Evolutionary conservation across 192 early-diverging fungal genomes (phyloP).

Genomic region (Backusella luteola): DNA sequence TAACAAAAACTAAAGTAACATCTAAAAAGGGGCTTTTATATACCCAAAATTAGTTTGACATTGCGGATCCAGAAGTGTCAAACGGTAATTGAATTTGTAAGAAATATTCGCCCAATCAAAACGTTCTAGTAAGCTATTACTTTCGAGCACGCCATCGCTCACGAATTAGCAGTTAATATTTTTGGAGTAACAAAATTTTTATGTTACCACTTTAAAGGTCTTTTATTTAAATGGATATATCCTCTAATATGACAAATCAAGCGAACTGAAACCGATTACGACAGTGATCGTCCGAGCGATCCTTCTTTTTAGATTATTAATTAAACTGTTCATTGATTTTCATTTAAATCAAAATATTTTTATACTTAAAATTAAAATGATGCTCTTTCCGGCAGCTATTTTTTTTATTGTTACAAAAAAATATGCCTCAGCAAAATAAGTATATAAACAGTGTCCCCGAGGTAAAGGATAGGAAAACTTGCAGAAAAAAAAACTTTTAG

Average conservation of each 20-base stretch:
- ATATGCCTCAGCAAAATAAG: background rate
- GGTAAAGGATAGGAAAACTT: background rate
- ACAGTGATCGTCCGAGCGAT: background rate
- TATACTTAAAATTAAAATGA: background rate
- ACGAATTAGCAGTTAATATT: background rate
- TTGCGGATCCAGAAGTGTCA: conserved; percentile 6
- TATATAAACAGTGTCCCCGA: background rate
- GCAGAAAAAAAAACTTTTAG: background rate
- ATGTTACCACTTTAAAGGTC: no score
- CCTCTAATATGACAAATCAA: background rate
- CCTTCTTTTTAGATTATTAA: background rate
- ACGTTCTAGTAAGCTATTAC: background rate
- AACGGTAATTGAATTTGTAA: background rate
- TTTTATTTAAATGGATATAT: no score
- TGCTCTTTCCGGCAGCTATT: background rate
- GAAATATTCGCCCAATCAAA: background rate
- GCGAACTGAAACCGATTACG: background rate
- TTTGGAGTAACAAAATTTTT: background rate
- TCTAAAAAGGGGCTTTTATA: background rate
- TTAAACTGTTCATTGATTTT: background rate
- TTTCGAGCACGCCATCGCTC: background rate
- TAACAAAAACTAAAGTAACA: background rate
- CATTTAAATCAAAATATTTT: background rate
- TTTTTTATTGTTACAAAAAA: background rate
- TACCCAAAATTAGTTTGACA: background rate